Evolutionary conservation across 2,329 filamentous ascomycete genomes (phyloP), one percentile per base, ranked within the genome.

Genomic region (Aureobasidium sp.): DNA sequence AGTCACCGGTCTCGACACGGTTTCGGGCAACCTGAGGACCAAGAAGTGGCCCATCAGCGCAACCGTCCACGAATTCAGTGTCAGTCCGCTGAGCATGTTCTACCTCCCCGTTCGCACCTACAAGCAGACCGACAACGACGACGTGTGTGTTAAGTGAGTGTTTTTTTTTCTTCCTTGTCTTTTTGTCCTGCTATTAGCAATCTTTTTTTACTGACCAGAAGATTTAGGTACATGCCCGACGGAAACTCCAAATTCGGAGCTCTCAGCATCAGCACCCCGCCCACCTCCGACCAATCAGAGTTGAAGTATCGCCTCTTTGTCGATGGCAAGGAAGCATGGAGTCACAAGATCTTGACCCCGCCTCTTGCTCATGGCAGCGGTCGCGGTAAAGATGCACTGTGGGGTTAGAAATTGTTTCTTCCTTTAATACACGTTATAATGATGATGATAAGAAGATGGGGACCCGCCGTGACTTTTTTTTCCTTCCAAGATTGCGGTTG

Each of bases 1-100:
- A 53, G 66, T 42, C 14, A 24, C 32, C 11, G 44, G 47, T 7
- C 19, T 45, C 2, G 67, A 63, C 30, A 62, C 67, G 1, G 65
- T 65, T 1, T 35, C 27, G 21, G 52, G 55, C 16, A 34, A 37
- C 27, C 21, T 52, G 14, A 40, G 14, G 7, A 49, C 39, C 4
- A 55, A 55, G 35, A 53, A 49, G n/a, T 88, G 84, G 84, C 75
- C 80, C 0, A 71, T 80, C 44, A 77, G 70, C 37, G 79, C 81
- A 1, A 77, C 84, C 0, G 86, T 94, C 0, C 85, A 95, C 62
- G 93, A 98, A 68, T 97, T 96, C 69, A 93, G 88, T 21, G 90
- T 86, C 1, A 93, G 88, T 52, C 93, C 93, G 0, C 68, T 98
- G 48, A 94, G 84, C 66, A 95, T 97, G 77, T 98, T 98, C 66